Percentiles rank a stretch among this genome's conserved stretches.
Evolutionary conservation across 139 green algal genomes (phyloP).

Genomic region (Volvox reticuliferus): DNA sequence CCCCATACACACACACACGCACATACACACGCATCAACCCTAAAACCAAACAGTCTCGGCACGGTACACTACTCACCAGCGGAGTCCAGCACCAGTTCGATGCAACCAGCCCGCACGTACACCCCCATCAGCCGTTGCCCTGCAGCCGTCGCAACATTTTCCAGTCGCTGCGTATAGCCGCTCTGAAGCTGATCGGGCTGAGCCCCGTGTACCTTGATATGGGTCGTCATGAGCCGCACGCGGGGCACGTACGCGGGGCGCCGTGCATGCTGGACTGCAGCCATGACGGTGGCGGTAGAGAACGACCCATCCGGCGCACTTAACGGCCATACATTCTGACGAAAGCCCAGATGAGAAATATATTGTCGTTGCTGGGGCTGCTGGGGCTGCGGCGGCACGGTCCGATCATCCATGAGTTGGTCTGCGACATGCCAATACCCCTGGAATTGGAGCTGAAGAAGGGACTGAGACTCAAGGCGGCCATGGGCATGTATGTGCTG

Average conservation of each 20-base stretch:
- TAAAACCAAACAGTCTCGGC: background rate
- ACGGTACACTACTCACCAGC: background rate
- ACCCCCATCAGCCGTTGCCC: constrained; percentile 26
- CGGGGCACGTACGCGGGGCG: background rate
- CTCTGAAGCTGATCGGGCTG: background rate
- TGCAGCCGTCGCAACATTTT: background rate
- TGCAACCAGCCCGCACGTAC: constrained; percentile 37
- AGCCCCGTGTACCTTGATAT: constrained; percentile 32
- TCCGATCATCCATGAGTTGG: too few relatives aligned
- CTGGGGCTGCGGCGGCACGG: background rate
- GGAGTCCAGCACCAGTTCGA: constrained; percentile 34
- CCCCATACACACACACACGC: too few relatives aligned
- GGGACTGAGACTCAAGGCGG: too few relatives aligned
- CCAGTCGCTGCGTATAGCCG: constrained; percentile 3
- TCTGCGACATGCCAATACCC: too few relatives aligned
- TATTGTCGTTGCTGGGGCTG: background rate
- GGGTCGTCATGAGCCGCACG: constrained; percentile 6
- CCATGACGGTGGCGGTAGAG: background rate
- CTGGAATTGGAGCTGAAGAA: too few relatives aligned
- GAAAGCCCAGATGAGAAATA: too few relatives aligned
- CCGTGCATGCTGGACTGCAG: background rate
- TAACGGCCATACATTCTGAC: background rate
- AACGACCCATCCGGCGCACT: background rate
- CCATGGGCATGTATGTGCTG: background rate
- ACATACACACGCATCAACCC: too few relatives aligned